Evolutionary conservation across 768 basidiomycete genomes (phyloP), one percentile per base, ranked within the genome.

Genomic region (Kondoa subrosea): DNA sequence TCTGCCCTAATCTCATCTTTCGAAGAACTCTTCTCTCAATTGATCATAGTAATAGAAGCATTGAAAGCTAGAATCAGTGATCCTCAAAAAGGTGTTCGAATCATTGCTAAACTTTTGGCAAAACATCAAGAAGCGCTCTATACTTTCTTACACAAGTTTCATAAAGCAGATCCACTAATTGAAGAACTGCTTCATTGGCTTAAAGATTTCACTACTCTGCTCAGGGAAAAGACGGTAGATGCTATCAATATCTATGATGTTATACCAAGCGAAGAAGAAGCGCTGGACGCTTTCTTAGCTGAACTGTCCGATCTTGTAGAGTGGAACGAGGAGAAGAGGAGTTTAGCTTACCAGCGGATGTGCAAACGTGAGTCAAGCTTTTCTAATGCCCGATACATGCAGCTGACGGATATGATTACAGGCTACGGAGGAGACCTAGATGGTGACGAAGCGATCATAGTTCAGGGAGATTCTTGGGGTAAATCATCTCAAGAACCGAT

Each of bases 41-140:
- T 72, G 34, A 64, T 72, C 67, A 68, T 72, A 65, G 67, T 72
- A 58, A 66, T 72, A 57, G 71, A 70, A 62, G 71, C 71, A 0
- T 63, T 72, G 1, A 40, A 69, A 2, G 30, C 25, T 16, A 66
- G 71, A 2, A 59, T 72, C 1, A 67, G 70, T 31, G 71, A 72
- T 26, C 71, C 71, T 26, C 69, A 72, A 50, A 70, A 72, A 66
- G 64, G 66, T 31, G 65, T 72, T 27, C 69, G 68, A 17, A 61
- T 69, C 56, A 56, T 72, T 58, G 56, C 65, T n/a, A 65, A 69
- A 1, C 64, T 72, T 0, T 66, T 72, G 34, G 34, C 58, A 2
- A 67, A 66, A 2, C 68, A 68, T 25, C 66, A 70, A 30, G 67
- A 70, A 29, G 27, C 66, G 21, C 25, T 67, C 3, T 72, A 70